Evolutionary conservation across 1,284 basidiomycete genomes (phyloP).

Genomic region (Uromyces viciae-fabae): DNA sequence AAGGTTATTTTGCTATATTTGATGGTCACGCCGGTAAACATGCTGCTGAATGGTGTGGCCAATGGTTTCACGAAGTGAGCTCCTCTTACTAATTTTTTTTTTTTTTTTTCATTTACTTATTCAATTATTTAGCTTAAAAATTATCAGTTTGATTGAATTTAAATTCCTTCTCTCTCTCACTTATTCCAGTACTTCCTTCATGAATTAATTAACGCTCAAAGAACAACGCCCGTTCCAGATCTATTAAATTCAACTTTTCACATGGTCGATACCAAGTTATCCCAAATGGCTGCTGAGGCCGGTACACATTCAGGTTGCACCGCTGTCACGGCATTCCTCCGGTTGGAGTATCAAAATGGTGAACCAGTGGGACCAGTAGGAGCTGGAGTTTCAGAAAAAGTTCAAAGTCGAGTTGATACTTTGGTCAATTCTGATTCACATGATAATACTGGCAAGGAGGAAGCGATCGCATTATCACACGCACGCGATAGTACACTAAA

Average conservation of each 20-base stretch:
- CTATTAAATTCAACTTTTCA: slow-evolving; percentile 90
- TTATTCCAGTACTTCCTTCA: slow-evolving; percentile 61
- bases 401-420: slow-evolving; percentile 7
- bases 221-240: slow-evolving; percentile 70
- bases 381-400: slow-evolving; percentile 26
- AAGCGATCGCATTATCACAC: slow-evolving; percentile 28
- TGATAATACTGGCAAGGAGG: slow-evolving; percentile 15
- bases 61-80: slow-evolving; percentile 84
- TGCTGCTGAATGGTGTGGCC: slow-evolving; percentile 97
- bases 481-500: slow-evolving; percentile 46
- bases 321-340: slow-evolving; percentile 91
- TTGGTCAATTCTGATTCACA: not conserved
- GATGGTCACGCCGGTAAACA: slow-evolving; percentile 98
- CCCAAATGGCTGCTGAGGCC: slow-evolving; percentile 74
- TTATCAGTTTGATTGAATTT: not conserved
- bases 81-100: not conserved
- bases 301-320: slow-evolving; percentile 96
- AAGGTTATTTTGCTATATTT: slow-evolving; percentile 96
- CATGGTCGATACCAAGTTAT: slow-evolving; percentile 76
- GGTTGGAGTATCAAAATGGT: slow-evolving; percentile 71
- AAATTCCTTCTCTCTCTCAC: not conserved
- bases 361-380: slow-evolving; percentile 53
- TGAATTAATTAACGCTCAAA: slow-evolving; percentile 55
- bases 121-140: slow-evolving; percentile 7
- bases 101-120: not conserved